These are phyloP conservation scores for Apocynum venetum DNA, from an alignment of 257 asterid genomes.

Conservation along the genomic window DNA sequence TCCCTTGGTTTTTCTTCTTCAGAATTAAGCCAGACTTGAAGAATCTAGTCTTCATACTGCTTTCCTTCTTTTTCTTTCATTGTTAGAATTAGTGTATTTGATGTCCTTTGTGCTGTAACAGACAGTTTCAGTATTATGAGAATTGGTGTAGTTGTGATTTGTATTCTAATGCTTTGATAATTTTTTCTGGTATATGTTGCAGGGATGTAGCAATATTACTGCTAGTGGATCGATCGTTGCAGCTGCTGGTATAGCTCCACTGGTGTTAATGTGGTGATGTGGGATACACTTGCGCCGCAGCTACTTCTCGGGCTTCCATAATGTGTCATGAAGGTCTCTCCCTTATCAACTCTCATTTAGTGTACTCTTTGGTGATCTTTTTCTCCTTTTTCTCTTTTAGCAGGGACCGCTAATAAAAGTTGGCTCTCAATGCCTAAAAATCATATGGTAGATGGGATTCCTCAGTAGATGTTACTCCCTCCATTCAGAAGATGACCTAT, in stretches of 20 bases:
- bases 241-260: conserved; percentile 89
- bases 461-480: background rate
- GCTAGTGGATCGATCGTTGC: conserved; percentile 94
- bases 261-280: conserved; percentile 86
- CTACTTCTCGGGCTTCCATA: conserved; percentile 89
- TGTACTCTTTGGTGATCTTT: background rate
- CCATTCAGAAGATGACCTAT: background rate
- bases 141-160: background rate
- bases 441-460: background rate
- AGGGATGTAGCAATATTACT: conserved; percentile 91
- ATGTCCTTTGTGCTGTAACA: background rate
- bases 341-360: conserved; percentile 16
- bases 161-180: background rate
- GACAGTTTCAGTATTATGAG: background rate
- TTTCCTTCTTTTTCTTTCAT: background rate
- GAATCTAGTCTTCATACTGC: background rate
- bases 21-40: background rate
- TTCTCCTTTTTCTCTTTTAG: background rate
- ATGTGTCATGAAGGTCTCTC: conserved; percentile 98
- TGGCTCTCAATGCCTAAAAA: background rate
- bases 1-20: background rate
- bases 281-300: conserved; percentile 99
- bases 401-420: background rate
- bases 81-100: background rate
- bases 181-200: conserved; percentile 10